These are phyloP conservation scores for Ophiorrhiza pumila DNA, from an alignment of 257 asterid genomes.

Conservation along the genomic window DNA sequence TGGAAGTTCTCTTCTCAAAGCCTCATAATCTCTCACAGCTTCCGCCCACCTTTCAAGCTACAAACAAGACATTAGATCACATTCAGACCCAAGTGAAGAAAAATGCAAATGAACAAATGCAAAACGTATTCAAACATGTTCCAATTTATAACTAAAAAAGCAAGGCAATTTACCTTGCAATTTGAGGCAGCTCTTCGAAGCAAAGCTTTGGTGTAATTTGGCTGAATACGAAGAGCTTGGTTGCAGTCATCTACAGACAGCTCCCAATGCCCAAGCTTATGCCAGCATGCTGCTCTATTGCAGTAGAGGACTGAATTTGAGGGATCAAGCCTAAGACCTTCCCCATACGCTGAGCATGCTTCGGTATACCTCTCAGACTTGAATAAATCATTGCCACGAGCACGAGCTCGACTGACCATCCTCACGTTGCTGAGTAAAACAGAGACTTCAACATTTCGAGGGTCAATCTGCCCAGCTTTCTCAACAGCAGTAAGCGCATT, in stretches of 20 bases:
- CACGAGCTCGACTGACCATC: conserved; percentile 69
- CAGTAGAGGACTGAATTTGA: conserved; percentile 83
- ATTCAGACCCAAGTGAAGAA: not conserved
- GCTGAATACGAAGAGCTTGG: conserved; percentile 75
- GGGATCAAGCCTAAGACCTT: conserved; percentile 77
- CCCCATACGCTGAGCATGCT: conserved; percentile 87
- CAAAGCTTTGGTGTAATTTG: conserved; percentile 75
- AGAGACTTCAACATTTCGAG: conserved; percentile 54
- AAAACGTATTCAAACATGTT: not conserved
- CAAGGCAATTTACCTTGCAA: conserved; percentile 48
- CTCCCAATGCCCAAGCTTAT: conserved; percentile 80
- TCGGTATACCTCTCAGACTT: conserved; percentile 87
- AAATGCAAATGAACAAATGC: not conserved
- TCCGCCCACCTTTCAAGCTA: conserved; percentile 89
- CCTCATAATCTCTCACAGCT: conserved; percentile 85
- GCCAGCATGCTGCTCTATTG: conserved; percentile 98
- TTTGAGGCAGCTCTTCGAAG: conserved; percentile 88
- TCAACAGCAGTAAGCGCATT: conserved; percentile 57
- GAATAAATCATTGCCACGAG: conserved; percentile 85
- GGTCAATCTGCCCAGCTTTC: conserved; percentile 62
- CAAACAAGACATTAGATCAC: conserved; percentile 13
- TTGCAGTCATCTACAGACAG: conserved; percentile 75
- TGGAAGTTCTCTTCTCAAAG: conserved; percentile 64
- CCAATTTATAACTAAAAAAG: not conserved
- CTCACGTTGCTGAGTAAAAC: conserved; percentile 48